Evolutionary conservation across 2,329 filamentous ascomycete species (phyloP).

Genomic region (Pseudocercospora fijiensis): DNA sequence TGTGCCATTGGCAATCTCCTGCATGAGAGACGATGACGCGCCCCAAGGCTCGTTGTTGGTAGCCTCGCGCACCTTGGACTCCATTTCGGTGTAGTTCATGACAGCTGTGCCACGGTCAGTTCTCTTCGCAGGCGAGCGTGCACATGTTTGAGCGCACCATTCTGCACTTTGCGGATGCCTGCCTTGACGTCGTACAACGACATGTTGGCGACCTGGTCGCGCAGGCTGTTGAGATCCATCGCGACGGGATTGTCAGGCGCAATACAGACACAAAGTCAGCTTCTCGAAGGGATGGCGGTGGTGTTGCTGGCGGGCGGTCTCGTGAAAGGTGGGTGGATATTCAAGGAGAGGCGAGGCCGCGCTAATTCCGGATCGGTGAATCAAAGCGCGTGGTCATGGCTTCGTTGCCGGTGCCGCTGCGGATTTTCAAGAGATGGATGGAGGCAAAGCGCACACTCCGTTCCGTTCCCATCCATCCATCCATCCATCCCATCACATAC

Average conservation of each 20-base stretch:
- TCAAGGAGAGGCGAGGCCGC: conserved; percentile 6
- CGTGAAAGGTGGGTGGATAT: conserved; percentile 2
- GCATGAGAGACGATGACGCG: conserved; percentile 78
- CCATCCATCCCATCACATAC: no score
- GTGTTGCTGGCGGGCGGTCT: not conserved
- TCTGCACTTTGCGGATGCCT: conserved; percentile 90
- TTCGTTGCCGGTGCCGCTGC: not conserved
- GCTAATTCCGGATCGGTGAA: conserved; percentile 7
- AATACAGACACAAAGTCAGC: not conserved
- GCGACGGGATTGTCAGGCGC: conserved; percentile 32
- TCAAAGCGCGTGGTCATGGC: not conserved
- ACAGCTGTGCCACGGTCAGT: conserved; percentile 60
- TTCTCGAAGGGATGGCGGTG: not conserved
- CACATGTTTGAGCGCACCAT: conserved; percentile 63
- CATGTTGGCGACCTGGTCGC: conserved; percentile 85
- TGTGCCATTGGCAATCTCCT: conserved; percentile 96
- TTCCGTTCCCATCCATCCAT: not conserved
- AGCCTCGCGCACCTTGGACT: conserved; percentile 82
- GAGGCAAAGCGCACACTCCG: not conserved
- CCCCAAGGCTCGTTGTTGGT: conserved; percentile 99
- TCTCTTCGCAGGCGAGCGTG: not conserved
- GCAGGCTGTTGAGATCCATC: conserved; percentile 85
- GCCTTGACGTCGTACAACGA: conserved; percentile 94
- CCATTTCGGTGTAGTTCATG: conserved; percentile 98
- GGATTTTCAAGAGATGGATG: not conserved